Evolutionary conservation across 257 asterid species (phyloP).

Genomic region (Echites panduratus): DNA sequence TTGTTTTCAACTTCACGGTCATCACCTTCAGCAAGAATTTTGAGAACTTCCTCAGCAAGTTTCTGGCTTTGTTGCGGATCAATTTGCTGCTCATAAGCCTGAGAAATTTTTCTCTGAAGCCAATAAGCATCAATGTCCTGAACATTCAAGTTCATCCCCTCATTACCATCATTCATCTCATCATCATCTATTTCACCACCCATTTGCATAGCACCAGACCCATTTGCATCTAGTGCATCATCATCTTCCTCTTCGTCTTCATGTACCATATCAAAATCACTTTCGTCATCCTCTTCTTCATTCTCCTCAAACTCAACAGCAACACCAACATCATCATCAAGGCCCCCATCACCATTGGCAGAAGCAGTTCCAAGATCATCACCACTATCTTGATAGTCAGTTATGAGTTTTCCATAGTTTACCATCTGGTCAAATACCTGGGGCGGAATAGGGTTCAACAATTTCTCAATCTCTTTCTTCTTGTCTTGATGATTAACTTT

Average conservation of each 20-base stretch:
- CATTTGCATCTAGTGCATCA: constrained; percentile 23
- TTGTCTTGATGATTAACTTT: constrained; percentile 27
- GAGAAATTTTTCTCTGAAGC: constrained; percentile 44
- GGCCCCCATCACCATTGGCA: constrained; percentile 28
- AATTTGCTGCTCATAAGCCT: constrained; percentile 39
- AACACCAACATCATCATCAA: constrained; percentile 39
- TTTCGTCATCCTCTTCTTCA: constrained; percentile 42
- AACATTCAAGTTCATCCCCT: constrained; percentile 39
- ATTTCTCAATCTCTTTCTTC: constrained; percentile 39
- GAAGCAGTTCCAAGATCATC: constrained; percentile 22
- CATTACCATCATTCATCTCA: constrained; percentile 29
- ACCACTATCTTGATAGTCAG: constrained; percentile 32
- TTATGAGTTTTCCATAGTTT: constrained; percentile 24
- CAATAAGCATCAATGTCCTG: constrained; percentile 47
- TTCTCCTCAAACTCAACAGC: constrained; percentile 49
- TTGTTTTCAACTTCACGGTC: constrained; percentile 40
- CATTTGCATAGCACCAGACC: constrained; percentile 38
- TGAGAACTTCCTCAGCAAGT: constrained; percentile 42
- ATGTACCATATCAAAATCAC: constrained; percentile 34
- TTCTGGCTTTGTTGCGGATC: constrained; percentile 43
- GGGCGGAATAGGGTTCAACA: constrained; percentile 26
- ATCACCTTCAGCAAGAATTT: constrained; percentile 38
- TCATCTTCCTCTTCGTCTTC: constrained; percentile 41
- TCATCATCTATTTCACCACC: constrained; percentile 40
- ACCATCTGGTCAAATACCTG: constrained; percentile 29